These are phyloP conservation scores for Truncatella angustata DNA, from an alignment of 2,329 filamentous ascomycete species.

Conservation along the genomic window DNA sequence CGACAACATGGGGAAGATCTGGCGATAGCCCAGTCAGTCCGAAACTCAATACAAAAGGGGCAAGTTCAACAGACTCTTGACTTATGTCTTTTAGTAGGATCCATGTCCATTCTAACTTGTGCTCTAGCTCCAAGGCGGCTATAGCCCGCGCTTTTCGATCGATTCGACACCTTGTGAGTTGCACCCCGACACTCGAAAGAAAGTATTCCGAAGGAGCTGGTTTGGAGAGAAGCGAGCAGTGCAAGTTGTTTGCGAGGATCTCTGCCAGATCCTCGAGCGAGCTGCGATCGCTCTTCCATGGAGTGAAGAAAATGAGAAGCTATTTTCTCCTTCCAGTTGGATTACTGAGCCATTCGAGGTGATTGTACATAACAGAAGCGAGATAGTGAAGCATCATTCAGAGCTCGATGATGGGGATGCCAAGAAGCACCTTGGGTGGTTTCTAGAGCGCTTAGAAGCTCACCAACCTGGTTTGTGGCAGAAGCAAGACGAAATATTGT, in stretches of 20 bases:
- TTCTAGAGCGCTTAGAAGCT: not conserved
- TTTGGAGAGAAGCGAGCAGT: not conserved
- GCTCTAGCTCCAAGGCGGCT: not conserved
- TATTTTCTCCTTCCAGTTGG: not conserved
- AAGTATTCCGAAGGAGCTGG: not conserved
- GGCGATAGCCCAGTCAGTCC: not conserved
- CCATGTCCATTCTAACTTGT: not conserved
- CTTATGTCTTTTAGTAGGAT: not conserved
- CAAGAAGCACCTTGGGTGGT: not conserved
- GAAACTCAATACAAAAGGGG: not conserved
- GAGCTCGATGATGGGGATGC: not conserved
- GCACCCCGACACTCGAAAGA: not conserved
- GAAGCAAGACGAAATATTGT: not conserved
- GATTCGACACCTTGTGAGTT: not conserved
- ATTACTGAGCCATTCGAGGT: conserved; percentile 5
- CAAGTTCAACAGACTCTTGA: not conserved
- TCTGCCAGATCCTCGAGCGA: not conserved
- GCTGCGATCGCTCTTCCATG: not conserved
- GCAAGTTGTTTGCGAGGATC: not conserved
- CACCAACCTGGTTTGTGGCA: not conserved
- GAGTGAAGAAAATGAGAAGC: not conserved
- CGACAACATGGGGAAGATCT: not conserved
- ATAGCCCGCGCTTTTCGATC: not conserved
- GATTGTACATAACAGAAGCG: not conserved
- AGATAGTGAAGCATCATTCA: not conserved